Evolutionary conservation across 2,329 filamentous ascomycete genomes (phyloP).

Genomic region (Monilinia fructicola): DNA sequence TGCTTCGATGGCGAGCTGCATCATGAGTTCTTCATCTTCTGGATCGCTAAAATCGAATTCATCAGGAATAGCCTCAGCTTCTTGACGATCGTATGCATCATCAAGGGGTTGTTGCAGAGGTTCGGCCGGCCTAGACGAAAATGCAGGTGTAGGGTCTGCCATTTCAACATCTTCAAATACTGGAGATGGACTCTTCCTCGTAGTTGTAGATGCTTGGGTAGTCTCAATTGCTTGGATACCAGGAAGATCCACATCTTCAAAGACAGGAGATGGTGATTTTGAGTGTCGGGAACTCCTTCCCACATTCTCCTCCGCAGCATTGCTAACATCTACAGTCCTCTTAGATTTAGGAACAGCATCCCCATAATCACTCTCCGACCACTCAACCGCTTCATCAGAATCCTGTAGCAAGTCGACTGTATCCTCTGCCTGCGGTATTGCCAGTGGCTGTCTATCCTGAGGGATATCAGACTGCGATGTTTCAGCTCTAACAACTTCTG

Average conservation of each 20-base stretch:
- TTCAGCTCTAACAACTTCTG: conserved; percentile 39
- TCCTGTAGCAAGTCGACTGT: conserved; percentile 16
- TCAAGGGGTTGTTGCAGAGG: conserved; percentile 20
- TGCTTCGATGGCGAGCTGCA: conserved; percentile 82
- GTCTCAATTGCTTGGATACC: conserved; percentile 19
- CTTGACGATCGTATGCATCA: conserved; percentile 31
- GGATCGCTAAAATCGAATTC: conserved; percentile 75
- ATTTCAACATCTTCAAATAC: conserved; percentile 35
- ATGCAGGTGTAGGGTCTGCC: conserved; percentile 17
- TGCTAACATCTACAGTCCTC: conserved; percentile 19
- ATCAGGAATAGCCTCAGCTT: conserved; percentile 42
- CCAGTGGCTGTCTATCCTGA: conserved; percentile 30
- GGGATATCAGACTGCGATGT: conserved; percentile 35
- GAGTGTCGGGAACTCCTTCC: conserved; percentile 17
- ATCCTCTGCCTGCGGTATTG: neutral
- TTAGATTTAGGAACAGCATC: conserved; percentile 30
- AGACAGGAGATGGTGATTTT: conserved; percentile 48
- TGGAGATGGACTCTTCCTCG: conserved; percentile 28
- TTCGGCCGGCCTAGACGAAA: conserved; percentile 9
- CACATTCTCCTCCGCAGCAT: conserved; percentile 13
- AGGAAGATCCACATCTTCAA: conserved; percentile 50
- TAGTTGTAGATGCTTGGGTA: conserved; percentile 22
- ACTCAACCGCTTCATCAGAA: conserved; percentile 46
- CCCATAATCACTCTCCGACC: conserved; percentile 53
- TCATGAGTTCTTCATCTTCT: conserved; percentile 86